Evolutionary conservation across 805 yeast species (phyloP).

Genomic region (Candida broadrunensis): DNA sequence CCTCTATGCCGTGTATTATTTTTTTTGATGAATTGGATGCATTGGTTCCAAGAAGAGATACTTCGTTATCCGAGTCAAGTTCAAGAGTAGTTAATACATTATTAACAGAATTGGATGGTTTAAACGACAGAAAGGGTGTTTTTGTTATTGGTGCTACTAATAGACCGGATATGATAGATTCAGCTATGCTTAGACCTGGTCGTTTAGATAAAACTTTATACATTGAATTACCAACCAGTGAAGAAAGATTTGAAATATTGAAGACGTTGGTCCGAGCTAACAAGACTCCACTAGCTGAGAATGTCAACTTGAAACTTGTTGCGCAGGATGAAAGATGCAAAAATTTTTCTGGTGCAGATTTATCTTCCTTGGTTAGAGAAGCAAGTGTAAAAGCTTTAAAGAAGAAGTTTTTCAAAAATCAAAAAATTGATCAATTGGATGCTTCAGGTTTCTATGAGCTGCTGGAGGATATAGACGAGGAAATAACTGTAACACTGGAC

Average conservation of each 20-base stretch:
- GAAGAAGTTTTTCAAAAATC: constrained; percentile 57
- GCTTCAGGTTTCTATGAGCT: constrained; percentile 35
- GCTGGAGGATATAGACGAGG: constrained; percentile 20
- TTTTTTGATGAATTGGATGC: constrained; percentile 97
- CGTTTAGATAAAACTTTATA: constrained; percentile 89
- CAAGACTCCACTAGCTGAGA: constrained; percentile 66
- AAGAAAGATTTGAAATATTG: constrained; percentile 79
- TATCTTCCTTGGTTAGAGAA: constrained; percentile 87
- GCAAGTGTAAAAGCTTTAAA: constrained; percentile 90
- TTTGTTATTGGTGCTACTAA: constrained; percentile 96
- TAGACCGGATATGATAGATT: constrained; percentile 97
- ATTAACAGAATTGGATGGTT: constrained; percentile 91
- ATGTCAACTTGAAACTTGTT: constrained; percentile 59
- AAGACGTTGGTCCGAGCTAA: constrained; percentile 69
- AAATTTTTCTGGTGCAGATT: constrained; percentile 94
- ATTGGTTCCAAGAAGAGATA: constrained; percentile 89
- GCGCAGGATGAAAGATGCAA: constrained; percentile 79
- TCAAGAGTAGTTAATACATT: constrained; percentile 93
- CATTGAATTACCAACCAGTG: constrained; percentile 80
- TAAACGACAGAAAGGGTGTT: constrained; percentile 88
- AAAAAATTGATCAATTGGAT: constrained; percentile 37
- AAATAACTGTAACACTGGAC: constrained; percentile 52
- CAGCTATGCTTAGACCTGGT: constrained; percentile 97
- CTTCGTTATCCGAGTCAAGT: constrained; percentile 82
- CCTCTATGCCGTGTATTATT: constrained; percentile 91